Evolutionary conservation across 176 grass and related monocot species (phyloP).

Genomic region (Hyparrhenia diplandra): DNA sequence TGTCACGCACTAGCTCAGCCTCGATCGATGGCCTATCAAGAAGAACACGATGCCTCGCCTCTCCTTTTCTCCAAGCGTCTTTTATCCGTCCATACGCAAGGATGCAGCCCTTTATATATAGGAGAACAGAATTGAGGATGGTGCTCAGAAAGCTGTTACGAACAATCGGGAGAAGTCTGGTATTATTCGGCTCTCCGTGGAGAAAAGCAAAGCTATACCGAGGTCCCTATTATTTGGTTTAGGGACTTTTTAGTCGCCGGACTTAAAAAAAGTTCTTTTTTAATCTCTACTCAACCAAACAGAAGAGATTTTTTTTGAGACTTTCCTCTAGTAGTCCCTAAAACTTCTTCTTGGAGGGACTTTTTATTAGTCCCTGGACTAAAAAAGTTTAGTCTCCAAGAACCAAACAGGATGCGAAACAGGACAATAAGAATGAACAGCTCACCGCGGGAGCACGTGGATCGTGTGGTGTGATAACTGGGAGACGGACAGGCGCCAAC

Average conservation of each 20-base stretch:
- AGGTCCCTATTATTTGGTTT: no score
- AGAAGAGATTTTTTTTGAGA: no score
- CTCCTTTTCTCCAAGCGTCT: not conserved
- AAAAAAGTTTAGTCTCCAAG: no score
- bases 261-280: no score
- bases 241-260: no score
- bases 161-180: conserved; percentile 7
- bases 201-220: no score
- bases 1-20: conserved; percentile 19
- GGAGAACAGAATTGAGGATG: no score
- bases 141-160: not conserved
- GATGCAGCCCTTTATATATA: not conserved
- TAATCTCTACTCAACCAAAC: no score
- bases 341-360: no score
- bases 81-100: conserved; percentile 10
- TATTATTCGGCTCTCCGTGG: not conserved
- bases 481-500: not conserved
- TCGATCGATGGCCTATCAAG: conserved; percentile 14
- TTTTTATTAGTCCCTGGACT: no score
- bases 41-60: conserved; percentile 26
- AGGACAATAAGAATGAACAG: not conserved
- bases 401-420: no score
- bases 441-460: not conserved
- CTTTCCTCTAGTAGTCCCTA: no score
- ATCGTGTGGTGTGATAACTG: not conserved